Evolutionary conservation across 495 filamentous ascomycete genomes (phyloP).

Genomic region (Penicillium manginii): DNA sequence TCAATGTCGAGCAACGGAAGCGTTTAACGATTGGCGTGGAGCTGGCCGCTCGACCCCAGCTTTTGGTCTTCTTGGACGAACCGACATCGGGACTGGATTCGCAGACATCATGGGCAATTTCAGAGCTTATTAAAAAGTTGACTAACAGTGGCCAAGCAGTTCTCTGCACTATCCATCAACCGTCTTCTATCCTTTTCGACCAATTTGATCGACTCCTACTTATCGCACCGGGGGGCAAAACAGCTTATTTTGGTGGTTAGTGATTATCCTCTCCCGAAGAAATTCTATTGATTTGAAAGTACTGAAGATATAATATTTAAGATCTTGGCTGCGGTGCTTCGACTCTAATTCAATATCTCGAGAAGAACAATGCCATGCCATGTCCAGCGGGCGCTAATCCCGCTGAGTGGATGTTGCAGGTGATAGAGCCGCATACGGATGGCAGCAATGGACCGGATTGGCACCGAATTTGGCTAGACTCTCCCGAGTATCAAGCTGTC

Average conservation of each 20-base stretch:
- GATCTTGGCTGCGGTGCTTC: background rate
- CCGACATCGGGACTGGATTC: conserved; percentile 72
- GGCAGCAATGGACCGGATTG: conserved; percentile 49
- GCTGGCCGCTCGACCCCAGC: conserved; percentile 63
- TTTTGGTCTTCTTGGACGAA: conserved; percentile 71
- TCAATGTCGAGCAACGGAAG: conserved; percentile 72
- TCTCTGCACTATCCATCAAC: conserved; percentile 87
- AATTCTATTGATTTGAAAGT: no score
- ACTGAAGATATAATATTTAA: background rate
- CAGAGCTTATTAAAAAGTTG: conserved; percentile 59
- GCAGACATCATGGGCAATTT: background rate
- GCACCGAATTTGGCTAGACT: conserved; percentile 73
- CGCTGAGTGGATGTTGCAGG: conserved; percentile 85
- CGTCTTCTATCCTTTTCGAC: conserved; percentile 81
- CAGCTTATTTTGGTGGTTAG: background rate
- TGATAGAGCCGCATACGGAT: conserved; percentile 45
- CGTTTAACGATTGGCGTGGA: conserved; percentile 68
- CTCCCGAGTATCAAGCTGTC: conserved; percentile 61
- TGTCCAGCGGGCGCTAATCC: conserved; percentile 58
- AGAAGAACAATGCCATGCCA: background rate
- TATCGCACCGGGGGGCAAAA: conserved; percentile 65
- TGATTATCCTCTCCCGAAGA: background rate
- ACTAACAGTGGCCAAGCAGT: conserved; percentile 79
- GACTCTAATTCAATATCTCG: background rate
- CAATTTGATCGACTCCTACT: conserved; percentile 81